Evolutionary conservation across 176 grass and related monocot species (phyloP), one percentile per base, ranked within the genome.

Genomic region (Oryza punctata): DNA sequence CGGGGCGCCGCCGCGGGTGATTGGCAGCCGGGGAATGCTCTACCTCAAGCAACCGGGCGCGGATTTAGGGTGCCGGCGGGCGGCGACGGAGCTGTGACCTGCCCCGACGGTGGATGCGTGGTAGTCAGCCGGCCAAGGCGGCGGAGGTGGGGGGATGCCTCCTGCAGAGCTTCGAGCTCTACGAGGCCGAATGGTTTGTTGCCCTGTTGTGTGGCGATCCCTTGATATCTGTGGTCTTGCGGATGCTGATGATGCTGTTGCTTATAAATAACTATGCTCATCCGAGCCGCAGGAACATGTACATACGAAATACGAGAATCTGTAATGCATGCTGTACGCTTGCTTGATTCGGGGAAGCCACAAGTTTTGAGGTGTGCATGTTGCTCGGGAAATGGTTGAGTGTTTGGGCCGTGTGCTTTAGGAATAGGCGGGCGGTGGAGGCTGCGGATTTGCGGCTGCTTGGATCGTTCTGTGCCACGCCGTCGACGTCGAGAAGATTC

Each of bases 31-130:
- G 82, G 89, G 89, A 87, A 90, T 90, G 89, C 76, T 90, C 75
- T 90, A 90, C 84, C 89, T 90, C 75, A 90, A 90, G 80, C 89
- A 75, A 69, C 89, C 84, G 14, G 75, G 49, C 75, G 75, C 76
- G 75, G 85, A 87, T 63, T 54, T 90, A 87, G 89, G 80, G 50
- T 90, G 89, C 80, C 80, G 14, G 74, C 47, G 35, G 45, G 45
- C 12, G 45, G 33, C 33, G 14, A 66, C 40, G 75, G 40, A 50
- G 84, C 64, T 87, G 75, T 90, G 89, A 90, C 87, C 85, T 25
- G 75, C 27, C 30, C 12, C 3, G 47, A 25, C 43, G 69, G 75
- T 61, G 89, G 80, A 90, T 83, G 84, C 83, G 75, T 63, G 75
- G 78, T 87, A 24, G 57, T 78, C 40, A 63, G 69, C 76, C 43